These are phyloP conservation scores for Tylopilus sp. DNA, from an alignment of 1,284 basidiomycete genomes.

Conservation along the genomic window DNA sequence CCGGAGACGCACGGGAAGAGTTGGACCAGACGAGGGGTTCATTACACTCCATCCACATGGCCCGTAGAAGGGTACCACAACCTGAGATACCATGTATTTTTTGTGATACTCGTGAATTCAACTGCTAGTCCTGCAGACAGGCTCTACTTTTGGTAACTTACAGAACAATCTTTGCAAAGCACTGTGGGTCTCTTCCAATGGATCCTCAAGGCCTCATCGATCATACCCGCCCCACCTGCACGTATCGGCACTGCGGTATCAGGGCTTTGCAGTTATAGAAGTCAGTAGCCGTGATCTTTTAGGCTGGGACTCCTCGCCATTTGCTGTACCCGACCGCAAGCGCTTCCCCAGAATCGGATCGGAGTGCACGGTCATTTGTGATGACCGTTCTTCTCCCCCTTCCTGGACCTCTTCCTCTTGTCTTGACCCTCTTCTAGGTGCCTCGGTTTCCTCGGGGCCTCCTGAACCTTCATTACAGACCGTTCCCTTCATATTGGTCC, in stretches of 20 bases:
- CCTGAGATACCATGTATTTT: constrained; percentile 12
- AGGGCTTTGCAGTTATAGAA: constrained; percentile 1
- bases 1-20: constrained; percentile 31
- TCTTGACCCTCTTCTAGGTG: constrained; percentile 8
- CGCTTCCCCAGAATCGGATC: constrained; percentile 16
- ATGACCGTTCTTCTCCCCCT: constrained; percentile 3
- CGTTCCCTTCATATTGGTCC: not conserved
- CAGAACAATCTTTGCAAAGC: not conserved
- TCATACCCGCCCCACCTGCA: not conserved
- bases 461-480: constrained; percentile 9
- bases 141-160: not conserved
- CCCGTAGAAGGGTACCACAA: constrained; percentile 20
- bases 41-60: constrained; percentile 30
- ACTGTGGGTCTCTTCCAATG: not conserved
- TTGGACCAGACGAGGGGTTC: constrained; percentile 34
- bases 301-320: constrained; percentile 15
- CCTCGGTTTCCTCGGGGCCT: constrained; percentile 17
- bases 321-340: constrained; percentile 11
- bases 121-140: not conserved
- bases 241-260: not conserved
- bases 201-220: not conserved
- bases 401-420: constrained; percentile 8
- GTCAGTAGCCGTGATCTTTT: constrained; percentile 19
- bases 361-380: not conserved
- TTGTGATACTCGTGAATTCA: too few species aligned